These are phyloP conservation scores for Agaricus blazei DNA, from an alignment of 768 basidiomycete genomes.

Conservation along the genomic window DNA sequence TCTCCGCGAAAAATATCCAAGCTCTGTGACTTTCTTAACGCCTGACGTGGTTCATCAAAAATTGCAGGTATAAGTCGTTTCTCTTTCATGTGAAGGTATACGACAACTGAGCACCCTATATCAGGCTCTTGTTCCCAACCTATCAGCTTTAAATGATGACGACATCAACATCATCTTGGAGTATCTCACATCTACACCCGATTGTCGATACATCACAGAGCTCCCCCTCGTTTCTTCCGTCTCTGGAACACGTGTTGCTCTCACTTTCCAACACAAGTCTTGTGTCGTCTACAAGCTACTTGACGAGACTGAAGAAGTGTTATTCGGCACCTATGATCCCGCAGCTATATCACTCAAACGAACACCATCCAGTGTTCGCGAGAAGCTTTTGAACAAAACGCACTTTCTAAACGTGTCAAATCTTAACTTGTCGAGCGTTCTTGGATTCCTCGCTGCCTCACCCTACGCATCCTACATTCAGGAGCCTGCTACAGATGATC, in stretches of 20 bases:
- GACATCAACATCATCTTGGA: slow-evolving; percentile 15
- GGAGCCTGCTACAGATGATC: slow-evolving; percentile 7
- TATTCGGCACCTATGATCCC: slow-evolving; percentile 25
- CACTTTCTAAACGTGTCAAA: slow-evolving; percentile 27
- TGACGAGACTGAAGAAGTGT: slow-evolving; percentile 19
- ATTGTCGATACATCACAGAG: slow-evolving; percentile 27
- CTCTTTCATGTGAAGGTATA: not conserved
- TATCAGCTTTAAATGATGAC: not conserved
- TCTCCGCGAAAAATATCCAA: slow-evolving; percentile 11
- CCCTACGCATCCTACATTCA: not conserved
- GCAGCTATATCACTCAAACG: slow-evolving; percentile 23
- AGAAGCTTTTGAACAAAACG: slow-evolving; percentile 17
- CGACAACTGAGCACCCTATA: not conserved
- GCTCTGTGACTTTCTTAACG: slow-evolving; percentile 11
- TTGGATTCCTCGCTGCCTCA: slow-evolving; percentile 21
- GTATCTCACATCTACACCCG: slow-evolving; percentile 30
- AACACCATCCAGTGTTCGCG: slow-evolving; percentile 20
- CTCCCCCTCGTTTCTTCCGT: slow-evolving; percentile 32
- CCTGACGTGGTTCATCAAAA: slow-evolving; percentile 25
- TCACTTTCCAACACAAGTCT: slow-evolving; percentile 13
- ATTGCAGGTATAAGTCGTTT: slow-evolving; percentile 23
- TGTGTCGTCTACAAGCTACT: slow-evolving; percentile 20
- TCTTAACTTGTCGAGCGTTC: slow-evolving; percentile 21
- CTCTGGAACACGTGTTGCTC: slow-evolving; percentile 11
- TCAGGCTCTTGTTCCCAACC: not conserved